Evolutionary conservation across 768 basidiomycete species (phyloP).

Genomic region (Suillus plorans): DNA sequence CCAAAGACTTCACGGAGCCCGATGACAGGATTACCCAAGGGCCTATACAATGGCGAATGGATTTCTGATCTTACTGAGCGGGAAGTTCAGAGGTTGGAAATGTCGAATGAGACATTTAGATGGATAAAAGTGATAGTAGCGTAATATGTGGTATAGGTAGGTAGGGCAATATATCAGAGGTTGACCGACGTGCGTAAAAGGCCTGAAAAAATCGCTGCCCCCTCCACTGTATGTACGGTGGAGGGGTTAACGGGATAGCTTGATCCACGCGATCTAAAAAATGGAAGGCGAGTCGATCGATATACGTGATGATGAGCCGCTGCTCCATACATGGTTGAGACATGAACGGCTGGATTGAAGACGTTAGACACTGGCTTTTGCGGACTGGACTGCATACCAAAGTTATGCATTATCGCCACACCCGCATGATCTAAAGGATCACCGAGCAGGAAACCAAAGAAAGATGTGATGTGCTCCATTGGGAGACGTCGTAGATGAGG

Average conservation of each 20-base stretch:
- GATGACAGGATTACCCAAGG: background rate
- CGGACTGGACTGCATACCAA: background rate
- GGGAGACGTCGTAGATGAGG: background rate
- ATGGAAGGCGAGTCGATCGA: no score
- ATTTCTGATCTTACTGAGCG: background rate
- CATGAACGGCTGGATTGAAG: background rate
- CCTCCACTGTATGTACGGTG: background rate
- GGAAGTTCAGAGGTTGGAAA: no score
- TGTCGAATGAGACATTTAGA: no score
- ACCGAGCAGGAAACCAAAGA: background rate
- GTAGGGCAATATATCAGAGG: background rate
- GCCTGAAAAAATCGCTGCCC: background rate
- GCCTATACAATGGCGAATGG: background rate
- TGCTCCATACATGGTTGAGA: background rate
- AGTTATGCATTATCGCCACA: background rate
- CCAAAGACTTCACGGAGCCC: background rate
- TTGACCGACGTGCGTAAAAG: background rate
- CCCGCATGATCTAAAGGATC: background rate
- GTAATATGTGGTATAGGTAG: slow-evolving; percentile 1
- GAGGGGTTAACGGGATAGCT: background rate
- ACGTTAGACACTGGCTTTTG: background rate
- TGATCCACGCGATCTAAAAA: background rate
- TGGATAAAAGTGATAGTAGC: background rate
- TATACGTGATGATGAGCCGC: no score
- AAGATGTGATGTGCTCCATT: background rate